These are phyloP conservation scores for Citrus glauca DNA, from an alignment of 345 rosid genomes.

Conservation along the genomic window DNA sequence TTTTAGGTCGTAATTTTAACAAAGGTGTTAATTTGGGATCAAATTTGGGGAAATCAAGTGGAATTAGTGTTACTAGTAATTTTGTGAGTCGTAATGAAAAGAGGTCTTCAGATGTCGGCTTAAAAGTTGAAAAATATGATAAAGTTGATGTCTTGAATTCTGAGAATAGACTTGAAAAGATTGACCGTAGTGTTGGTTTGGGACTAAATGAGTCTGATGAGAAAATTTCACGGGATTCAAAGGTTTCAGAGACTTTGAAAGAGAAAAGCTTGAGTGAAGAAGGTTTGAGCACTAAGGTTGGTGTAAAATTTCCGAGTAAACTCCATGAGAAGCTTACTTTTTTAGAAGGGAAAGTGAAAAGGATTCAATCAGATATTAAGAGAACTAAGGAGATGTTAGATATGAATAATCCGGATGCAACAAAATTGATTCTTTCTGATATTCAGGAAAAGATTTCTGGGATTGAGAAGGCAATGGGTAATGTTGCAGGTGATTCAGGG, in stretches of 20 bases:
- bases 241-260: slow-evolving; percentile 36
- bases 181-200: slow-evolving; percentile 11
- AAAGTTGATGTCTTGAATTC: slow-evolving; percentile 22
- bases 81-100: slow-evolving; percentile 9
- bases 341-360: slow-evolving; percentile 91
- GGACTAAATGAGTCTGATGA: slow-evolving; percentile 18
- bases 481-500: slow-evolving; percentile 43
- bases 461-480: slow-evolving; percentile 71
- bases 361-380: slow-evolving; percentile 87
- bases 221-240: slow-evolving; percentile 26
- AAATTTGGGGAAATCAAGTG: slow-evolving; percentile 21
- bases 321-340: slow-evolving; percentile 96
- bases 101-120: slow-evolving; percentile 16
- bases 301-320: slow-evolving; percentile 53
- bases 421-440: slow-evolving; percentile 65
- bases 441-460: slow-evolving; percentile 89
- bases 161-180: slow-evolving; percentile 23
- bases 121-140: slow-evolving; percentile 13
- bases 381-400: slow-evolving; percentile 93
- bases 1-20: slow-evolving; percentile 11
- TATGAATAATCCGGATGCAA: slow-evolving; percentile 73
- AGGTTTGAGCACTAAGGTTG: slow-evolving; percentile 12
- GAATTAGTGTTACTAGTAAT: slow-evolving; percentile 9
- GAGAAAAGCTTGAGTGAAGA: slow-evolving; percentile 35
- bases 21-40: slow-evolving; percentile 21